These are phyloP conservation scores for Plasmodium ovale DNA, from an alignment of 169 alveolate species.

Conservation along the genomic window DNA sequence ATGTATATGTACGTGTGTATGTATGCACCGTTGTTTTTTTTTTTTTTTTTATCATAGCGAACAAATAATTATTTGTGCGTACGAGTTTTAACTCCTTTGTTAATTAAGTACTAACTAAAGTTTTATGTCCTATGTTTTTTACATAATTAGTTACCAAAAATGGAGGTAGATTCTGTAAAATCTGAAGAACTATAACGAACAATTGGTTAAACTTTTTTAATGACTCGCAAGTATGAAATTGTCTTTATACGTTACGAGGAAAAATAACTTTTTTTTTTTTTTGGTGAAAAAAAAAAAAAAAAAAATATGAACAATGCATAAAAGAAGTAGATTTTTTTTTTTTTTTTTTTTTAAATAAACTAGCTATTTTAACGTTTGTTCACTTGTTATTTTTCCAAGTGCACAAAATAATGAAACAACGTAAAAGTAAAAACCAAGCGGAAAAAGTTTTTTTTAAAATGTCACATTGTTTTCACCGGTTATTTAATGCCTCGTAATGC, in stretches of 20 bases:
- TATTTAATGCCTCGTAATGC: too few species aligned
- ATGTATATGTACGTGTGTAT: neutral
- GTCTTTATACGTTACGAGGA: too few species aligned
- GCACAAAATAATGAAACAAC: too few species aligned
- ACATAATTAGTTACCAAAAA: neutral
- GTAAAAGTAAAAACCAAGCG: too few species aligned
- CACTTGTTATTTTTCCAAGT: too few species aligned
- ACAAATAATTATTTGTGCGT: neutral
- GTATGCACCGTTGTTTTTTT: neutral
- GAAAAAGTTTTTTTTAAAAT: too few species aligned
- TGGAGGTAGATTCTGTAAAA: neutral
- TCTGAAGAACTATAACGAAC: neutral
- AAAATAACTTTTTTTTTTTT: too few species aligned
- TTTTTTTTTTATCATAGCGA: neutral
- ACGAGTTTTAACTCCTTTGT: neutral
- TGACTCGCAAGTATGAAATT: neutral
- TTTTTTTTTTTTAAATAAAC: too few species aligned
- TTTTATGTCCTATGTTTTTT: neutral
- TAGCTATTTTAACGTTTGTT: too few species aligned
- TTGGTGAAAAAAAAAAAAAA: too few species aligned
- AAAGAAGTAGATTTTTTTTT: neutral
- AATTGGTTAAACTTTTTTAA: constrained; percentile 3
- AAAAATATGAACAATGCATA: too few species aligned
- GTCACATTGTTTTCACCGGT: too few species aligned
- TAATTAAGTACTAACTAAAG: neutral